Conservation (phyloP, 768 basidiomycete genomes). For the Tylopilus subfusipes region DNA sequence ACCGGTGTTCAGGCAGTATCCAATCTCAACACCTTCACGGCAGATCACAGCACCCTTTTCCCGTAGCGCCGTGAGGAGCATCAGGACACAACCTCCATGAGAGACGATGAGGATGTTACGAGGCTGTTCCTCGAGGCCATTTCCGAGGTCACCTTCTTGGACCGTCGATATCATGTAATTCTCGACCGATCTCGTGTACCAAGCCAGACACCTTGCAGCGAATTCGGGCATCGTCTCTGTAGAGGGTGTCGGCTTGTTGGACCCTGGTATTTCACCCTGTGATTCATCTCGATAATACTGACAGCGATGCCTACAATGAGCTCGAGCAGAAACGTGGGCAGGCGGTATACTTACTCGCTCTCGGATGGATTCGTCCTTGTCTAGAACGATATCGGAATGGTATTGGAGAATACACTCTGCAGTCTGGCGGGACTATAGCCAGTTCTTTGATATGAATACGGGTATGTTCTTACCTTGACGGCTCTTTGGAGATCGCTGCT, state of each 20-base stretch:
- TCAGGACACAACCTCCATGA: slow-evolving; percentile 51
- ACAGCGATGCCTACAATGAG: neutral
- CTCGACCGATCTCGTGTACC: neutral
- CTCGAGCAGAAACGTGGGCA: neutral
- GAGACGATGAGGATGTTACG: neutral
- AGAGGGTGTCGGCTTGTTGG: neutral
- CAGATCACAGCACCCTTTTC: slow-evolving; percentile 36
- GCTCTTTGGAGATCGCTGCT: slow-evolving; percentile 70
- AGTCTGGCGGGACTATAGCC: neutral
- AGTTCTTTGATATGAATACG: neutral
- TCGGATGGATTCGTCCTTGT: neutral
- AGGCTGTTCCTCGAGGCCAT: neutral
- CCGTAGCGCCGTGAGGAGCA: slow-evolving; percentile 41
- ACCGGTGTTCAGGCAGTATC: slow-evolving; percentile 13
- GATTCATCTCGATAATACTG: neutral
- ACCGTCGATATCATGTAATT: neutral
- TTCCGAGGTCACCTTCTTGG: neutral
- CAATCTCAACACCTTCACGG: slow-evolving; percentile 24
- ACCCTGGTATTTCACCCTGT: neutral
- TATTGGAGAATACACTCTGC: neutral
- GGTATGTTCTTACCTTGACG: slow-evolving; percentile 44
- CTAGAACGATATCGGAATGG: neutral
- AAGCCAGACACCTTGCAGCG: slow-evolving; percentile 1
- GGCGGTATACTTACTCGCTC: neutral
- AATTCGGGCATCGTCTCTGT: neutral